A percentile compares a stretch with the other conserved stretches of the same genome.
phyloP scores from a whole-genome alignment of 1,284 basidiomycete species.

The Papiliotrema fonsecae region DNA sequence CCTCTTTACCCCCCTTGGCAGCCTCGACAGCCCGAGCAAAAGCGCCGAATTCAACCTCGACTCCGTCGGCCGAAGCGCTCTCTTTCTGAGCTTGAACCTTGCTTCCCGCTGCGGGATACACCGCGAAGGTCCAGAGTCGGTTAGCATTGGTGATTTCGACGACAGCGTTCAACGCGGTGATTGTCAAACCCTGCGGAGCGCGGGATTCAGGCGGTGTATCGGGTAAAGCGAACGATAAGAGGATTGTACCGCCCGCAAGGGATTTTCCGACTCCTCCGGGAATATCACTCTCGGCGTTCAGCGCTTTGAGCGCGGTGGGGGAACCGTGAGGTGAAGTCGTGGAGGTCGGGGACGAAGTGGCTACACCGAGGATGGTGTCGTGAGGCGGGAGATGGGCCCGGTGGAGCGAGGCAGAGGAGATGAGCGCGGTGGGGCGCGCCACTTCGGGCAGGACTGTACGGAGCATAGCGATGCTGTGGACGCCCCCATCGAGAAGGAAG shows the following conservation, averaged over 20 bases:
- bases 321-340: conserved; percentile 57
- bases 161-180: conserved; percentile 38
- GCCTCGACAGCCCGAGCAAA: conserved; percentile 59
- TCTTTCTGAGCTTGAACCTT: conserved; percentile 51
- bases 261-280: conserved; percentile 28
- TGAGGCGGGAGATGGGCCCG: conserved; percentile 68
- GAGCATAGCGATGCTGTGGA: conserved; percentile 39
- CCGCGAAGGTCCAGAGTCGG: conserved; percentile 49
- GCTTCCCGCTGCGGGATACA: conserved; percentile 49
- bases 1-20: conserved; percentile 7
- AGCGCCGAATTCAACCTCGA: conserved; percentile 58
- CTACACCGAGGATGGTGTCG: conserved; percentile 60
- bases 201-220: conserved; percentile 20
- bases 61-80: conserved; percentile 54
- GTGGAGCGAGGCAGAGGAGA: conserved; percentile 63
- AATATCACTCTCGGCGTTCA: conserved; percentile 16
- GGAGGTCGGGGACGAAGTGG: conserved; percentile 54
- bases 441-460: conserved; percentile 42
- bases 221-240: conserved; percentile 34
- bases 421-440: conserved; percentile 51
- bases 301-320: conserved; percentile 17
- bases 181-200: conserved; percentile 21
- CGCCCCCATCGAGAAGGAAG: conserved; percentile 48
- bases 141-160: conserved; percentile 57
- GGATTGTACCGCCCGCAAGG: conserved; percentile 33